A percentile compares a stretch with the other conserved stretches of the same genome.
Evolutionary conservation across 1,284 basidiomycete species (phyloP).

Genomic region (Ganoderma lucidum): DNA sequence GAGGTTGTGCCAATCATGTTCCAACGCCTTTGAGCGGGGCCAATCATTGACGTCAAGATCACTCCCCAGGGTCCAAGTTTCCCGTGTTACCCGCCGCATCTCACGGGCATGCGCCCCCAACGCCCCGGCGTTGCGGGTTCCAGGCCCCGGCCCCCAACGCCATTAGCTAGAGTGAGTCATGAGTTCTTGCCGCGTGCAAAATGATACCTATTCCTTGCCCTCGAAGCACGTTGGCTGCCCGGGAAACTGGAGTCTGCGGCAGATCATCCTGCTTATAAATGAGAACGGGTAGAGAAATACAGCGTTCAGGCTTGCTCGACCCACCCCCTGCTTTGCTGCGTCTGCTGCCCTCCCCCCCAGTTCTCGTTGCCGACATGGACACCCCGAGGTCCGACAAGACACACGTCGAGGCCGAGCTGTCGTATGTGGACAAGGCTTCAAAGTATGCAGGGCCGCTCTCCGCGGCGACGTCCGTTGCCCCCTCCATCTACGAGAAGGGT

Average conservation of each 20-base stretch:
- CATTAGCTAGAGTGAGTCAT: slow-evolving; percentile 12
- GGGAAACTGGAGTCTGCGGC: not conserved
- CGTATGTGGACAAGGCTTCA: slow-evolving; percentile 28
- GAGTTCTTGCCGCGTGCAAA: slow-evolving; percentile 20
- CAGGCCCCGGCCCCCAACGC: not conserved
- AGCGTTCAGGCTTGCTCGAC: not conserved
- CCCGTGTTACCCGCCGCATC: not conserved
- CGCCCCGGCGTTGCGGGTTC: not conserved
- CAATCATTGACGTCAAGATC: slow-evolving; percentile 36
- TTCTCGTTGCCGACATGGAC: slow-evolving; percentile 28
- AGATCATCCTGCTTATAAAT: not conserved
- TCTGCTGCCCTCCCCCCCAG: slow-evolving; percentile 9
- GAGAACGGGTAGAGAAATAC: not conserved
- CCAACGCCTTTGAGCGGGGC: slow-evolving; percentile 8
- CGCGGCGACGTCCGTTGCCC: slow-evolving; percentile 29
- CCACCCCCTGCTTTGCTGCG: slow-evolving; percentile 9
- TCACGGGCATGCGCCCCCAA: slow-evolving; percentile 19
- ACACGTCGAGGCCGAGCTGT: slow-evolving; percentile 28
- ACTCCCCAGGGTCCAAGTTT: slow-evolving; percentile 13
- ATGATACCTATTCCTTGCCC: not conserved
- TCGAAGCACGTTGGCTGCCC: not conserved
- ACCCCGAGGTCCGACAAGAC: slow-evolving; percentile 36
- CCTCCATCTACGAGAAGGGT: slow-evolving; percentile 27
- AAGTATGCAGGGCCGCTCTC: slow-evolving; percentile 27
- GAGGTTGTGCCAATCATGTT: slow-evolving; percentile 20